A percentile compares a stretch with the other conserved stretches of the same genome.
Conservation (phyloP, 257 asterid species). For the Solanum habrochaites region DNA sequence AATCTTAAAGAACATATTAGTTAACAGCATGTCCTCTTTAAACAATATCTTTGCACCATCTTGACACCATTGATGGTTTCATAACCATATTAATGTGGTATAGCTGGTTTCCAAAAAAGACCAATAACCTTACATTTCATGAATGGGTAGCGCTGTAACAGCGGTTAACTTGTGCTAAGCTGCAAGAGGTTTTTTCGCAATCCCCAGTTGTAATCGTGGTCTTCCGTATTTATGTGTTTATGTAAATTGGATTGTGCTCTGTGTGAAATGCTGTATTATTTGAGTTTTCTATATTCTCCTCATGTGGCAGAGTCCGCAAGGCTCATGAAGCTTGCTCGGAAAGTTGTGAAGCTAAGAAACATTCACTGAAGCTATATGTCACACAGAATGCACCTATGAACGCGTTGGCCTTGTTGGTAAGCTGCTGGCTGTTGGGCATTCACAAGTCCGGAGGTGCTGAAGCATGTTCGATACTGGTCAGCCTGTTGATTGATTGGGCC, state of each 20-base stretch:
- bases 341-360: slow-evolving; percentile 78
- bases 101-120: not conserved
- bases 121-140: not conserved
- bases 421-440: slow-evolving; percentile 73
- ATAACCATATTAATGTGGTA: not conserved
- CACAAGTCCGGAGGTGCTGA: slow-evolving; percentile 49
- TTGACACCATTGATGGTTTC: not conserved
- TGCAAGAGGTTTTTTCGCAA: not conserved
- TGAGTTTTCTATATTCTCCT: not conserved
- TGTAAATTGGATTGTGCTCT: slow-evolving; percentile 27
- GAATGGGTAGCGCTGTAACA: not conserved
- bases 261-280: slow-evolving; percentile 22
- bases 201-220: not conserved
- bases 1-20: not conserved
- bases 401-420: slow-evolving; percentile 58
- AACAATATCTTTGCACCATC: not conserved
- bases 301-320: slow-evolving; percentile 35
- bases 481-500: slow-evolving; percentile 82
- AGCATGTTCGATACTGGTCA: slow-evolving; percentile 47
- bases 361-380: slow-evolving; percentile 74
- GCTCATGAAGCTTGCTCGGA: slow-evolving; percentile 67
- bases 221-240: not conserved
- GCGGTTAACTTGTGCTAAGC: not conserved
- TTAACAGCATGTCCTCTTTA: not conserved
- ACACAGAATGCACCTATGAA: slow-evolving; percentile 55